Evolutionary conservation across 2,329 filamentous ascomycete genomes (phyloP).

Genomic region (Alternaria consortialis): DNA sequence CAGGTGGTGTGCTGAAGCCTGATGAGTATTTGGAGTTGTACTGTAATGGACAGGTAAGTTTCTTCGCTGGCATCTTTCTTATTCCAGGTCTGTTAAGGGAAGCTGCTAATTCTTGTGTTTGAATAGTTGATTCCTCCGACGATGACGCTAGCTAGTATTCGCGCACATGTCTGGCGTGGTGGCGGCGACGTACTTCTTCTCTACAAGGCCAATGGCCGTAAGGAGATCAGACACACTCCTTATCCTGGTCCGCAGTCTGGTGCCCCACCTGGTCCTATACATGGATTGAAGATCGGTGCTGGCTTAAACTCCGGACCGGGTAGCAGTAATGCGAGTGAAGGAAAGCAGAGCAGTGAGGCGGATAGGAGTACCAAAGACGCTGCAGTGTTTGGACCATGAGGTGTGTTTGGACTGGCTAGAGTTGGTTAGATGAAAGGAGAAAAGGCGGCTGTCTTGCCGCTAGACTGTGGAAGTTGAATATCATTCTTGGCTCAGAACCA

Average conservation of each 20-base stretch:
- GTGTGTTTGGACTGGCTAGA: not conserved
- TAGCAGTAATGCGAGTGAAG: slow-evolving; percentile 42
- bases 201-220: slow-evolving; percentile 92
- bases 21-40: slow-evolving; percentile 96
- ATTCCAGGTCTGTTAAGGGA: not conserved
- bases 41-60: slow-evolving; percentile 85
- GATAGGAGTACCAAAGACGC: slow-evolving; percentile 33
- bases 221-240: slow-evolving; percentile 59
- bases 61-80: not conserved
- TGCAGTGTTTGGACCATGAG: slow-evolving; percentile 28
- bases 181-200: slow-evolving; percentile 90
- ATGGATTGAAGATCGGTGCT: slow-evolving; percentile 14
- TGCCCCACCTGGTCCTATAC: slow-evolving; percentile 11
- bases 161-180: slow-evolving; percentile 92
- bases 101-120: not conserved
- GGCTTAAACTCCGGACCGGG: slow-evolving; percentile 17
- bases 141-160: slow-evolving; percentile 93
- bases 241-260: slow-evolving; percentile 28
- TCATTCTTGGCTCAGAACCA: not conserved
- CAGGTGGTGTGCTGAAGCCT: slow-evolving; percentile 65
- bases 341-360: slow-evolving; percentile 45
- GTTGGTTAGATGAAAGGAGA: not conserved
- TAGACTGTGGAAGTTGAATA: not conserved
- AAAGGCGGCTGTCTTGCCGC: not conserved
- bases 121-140: slow-evolving; percentile 71